Conservation (phyloP, 2,329 filamentous ascomycete species). For the Cylindrodendrum hubeiense region DNA sequence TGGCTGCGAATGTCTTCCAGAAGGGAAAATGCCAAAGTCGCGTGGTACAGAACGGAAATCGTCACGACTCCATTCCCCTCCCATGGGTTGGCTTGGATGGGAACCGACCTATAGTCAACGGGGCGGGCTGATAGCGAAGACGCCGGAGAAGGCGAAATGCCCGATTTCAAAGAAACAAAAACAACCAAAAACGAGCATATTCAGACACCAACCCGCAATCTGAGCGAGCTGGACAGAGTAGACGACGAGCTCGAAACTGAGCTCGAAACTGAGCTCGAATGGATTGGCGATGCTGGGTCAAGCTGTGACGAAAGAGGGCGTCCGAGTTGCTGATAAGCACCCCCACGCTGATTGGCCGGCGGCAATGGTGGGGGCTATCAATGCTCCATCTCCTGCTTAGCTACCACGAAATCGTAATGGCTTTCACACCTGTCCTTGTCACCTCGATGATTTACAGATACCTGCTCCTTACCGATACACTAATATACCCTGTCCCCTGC, state of each 20-base stretch:
- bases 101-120: no score
- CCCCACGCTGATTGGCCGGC: slow-evolving; percentile 39
- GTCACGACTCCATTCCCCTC: not conserved
- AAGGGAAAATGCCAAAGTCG: not conserved
- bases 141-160: not conserved
- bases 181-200: no score
- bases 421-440: slow-evolving; percentile 6
- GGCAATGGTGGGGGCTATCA: slow-evolving; percentile 37
- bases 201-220: not conserved
- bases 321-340: slow-evolving; percentile 42
- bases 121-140: not conserved
- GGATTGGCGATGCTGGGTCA: not conserved
- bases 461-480: not conserved
- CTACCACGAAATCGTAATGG: slow-evolving; percentile 28
- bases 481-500: not conserved
- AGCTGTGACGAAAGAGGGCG: slow-evolving; percentile 26
- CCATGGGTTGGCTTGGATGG: not conserved
- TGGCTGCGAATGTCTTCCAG: not conserved
- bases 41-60: not conserved
- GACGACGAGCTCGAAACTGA: no score
- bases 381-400: slow-evolving; percentile 8
- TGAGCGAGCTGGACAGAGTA: no score
- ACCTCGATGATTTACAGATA: not conserved
- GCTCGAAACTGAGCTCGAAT: not conserved
- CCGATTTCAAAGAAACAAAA: not conserved